Evolutionary conservation across 768 basidiomycete genomes (phyloP), one percentile per base, ranked within the genome.

Genomic region (Obba rivulosa): DNA sequence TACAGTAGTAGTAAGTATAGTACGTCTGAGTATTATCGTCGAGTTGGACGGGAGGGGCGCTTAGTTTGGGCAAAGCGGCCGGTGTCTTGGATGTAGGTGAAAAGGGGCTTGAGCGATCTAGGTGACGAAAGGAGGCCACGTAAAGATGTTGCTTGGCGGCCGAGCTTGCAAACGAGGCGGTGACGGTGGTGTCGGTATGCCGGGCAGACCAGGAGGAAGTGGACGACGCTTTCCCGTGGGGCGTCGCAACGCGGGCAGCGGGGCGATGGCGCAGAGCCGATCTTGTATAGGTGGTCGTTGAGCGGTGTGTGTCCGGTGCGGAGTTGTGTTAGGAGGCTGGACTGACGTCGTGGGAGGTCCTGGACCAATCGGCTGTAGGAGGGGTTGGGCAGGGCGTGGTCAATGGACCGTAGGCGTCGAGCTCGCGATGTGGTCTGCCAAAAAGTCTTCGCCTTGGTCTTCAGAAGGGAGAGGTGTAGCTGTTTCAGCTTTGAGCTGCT

Each of bases 241-340:
- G 2, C 2, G 3, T 24, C 22, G 45, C 59, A 61, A 2, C 28
- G 25, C n/a, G 54, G 57, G 44, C 60, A 62, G 3, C 14, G 14
- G 0, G 45, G 28, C 0, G 44, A 20, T 36, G 39, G 44, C 2
- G 45, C 45, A 38, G 43, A 43, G 1, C 44, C 34, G 14, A 62
- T 57, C 1, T 44, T 41, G 21, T 44, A 23, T 2, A 59, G 62
- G 55, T 68, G 59, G 5, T 52, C 28, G 35, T 66, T 62, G 2
- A 70, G 60, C 0, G 63, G 61, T 7, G 47, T 48, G 43, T 71
- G 69, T 2, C 63, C 61, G 2, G 65, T 66, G 7, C 64, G 37
- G 1, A 71, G 61, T 34, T 69, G 68, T 22, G 62, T 48, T 9
- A 68, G 53, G 2, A 63, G 28, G 35, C 49, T 55, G 23, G 49